phyloP scores from a whole-genome alignment of 2,329 filamentous ascomycete species.

The Blastomyces percursus region DNA sequence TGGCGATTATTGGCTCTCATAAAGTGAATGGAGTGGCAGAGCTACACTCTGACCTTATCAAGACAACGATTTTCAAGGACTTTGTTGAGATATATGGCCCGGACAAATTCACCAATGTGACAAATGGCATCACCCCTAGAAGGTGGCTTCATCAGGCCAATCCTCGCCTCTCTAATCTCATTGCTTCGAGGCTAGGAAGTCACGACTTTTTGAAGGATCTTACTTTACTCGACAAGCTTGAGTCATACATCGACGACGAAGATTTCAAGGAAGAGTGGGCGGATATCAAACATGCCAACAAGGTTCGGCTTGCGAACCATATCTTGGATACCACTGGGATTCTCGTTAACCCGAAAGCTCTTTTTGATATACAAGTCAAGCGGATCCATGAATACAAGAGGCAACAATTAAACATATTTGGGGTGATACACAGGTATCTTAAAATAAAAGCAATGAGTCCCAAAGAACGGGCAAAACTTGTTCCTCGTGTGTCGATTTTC shows the following conservation, averaged over 20 bases:
- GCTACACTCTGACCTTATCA: constrained; percentile 93
- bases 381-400: constrained; percentile 99
- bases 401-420: constrained; percentile 98
- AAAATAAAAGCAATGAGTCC: constrained; percentile 73
- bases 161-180: constrained; percentile 79
- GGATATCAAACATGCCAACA: constrained; percentile 95
- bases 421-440: constrained; percentile 89
- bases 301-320: constrained; percentile 79
- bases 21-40: constrained; percentile 99
- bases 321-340: constrained; percentile 75
- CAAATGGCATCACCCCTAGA: constrained; percentile 92
- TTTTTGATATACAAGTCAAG: constrained; percentile 98
- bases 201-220: constrained; percentile 83
- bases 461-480: constrained; percentile 74
- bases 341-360: constrained; percentile 70
- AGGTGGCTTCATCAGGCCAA: constrained; percentile 98
- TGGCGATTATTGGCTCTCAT: constrained; percentile 94
- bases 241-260: constrained; percentile 73
- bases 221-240: constrained; percentile 73
- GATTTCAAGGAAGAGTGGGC: constrained; percentile 89
- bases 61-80: constrained; percentile 99
- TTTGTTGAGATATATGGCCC: constrained; percentile 91
- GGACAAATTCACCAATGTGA: constrained; percentile 98
- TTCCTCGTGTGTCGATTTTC: constrained; percentile 87
- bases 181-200: constrained; percentile 77